Base-by-base conservation (phyloP, 352 stramenopile genomes). In the Peronospora belbahrii region DNA sequence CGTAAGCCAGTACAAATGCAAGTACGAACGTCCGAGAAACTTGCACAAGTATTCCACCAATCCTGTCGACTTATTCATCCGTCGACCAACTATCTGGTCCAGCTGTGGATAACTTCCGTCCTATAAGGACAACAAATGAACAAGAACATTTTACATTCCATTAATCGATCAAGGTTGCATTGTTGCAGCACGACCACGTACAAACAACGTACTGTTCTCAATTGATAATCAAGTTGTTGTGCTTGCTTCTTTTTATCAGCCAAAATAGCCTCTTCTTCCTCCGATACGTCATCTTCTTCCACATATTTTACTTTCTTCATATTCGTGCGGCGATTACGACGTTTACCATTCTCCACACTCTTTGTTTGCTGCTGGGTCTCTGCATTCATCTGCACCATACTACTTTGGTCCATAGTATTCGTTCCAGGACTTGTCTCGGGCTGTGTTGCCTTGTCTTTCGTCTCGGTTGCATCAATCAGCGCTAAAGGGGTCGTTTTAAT, bases 1-100 rank as follows among this genome's bases (percentile, higher is more conserved):
- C 42, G 78, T 89, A 22, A 94, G 74, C 85, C 85, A 95, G 42
- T 80, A 90, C 35, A 93, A 48, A 41, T 95, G 85, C 53, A 95
- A 62, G 42, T 93, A 94, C 27, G 85, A 95, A 3, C 83, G 76
- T 7, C 79, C 77, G 9, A 85, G 60, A 39, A 94, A 94, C 48
- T 95, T 95, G 72, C 75, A 88, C 59, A 93, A 48, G 33, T 94
- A 95, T 53, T 95, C 83, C 18, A 82, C 62, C 15, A 70, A 52
- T 9, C 81, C 79, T 2, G 59, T 88, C 5, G 69, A 70, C 36
- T 75, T 66, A 53, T 92, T 90, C 31, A 90, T 77, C 2, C 83
- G 80, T 19, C 83, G 79, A 23, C 83, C 83, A 2, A 92, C 72
- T 53, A 95, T 89, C 48, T 88, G 72, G 36, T 93, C 83, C 31